Conservation (phyloP, 495 filamentous ascomycete species). For the Penicillium crystallinum region DNA sequence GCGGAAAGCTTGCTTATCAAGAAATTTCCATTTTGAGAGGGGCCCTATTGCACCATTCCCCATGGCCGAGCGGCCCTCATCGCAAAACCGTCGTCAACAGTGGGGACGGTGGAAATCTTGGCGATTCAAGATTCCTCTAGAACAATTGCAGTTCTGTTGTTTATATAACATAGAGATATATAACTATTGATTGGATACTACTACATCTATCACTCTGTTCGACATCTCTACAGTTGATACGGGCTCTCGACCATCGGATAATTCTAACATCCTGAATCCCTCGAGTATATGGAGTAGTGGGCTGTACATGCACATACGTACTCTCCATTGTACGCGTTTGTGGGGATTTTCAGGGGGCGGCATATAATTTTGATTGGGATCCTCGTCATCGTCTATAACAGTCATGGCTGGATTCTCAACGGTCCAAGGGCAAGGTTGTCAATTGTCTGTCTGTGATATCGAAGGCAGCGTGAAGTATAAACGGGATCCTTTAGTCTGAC, state of each 20-base stretch:
- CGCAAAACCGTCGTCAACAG: constrained; percentile 24
- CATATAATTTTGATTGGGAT: constrained; percentile 6
- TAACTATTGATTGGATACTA: no score
- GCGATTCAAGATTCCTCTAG: constrained; percentile 5
- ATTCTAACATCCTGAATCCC: not conserved
- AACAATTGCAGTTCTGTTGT: no score
- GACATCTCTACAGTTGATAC: no score
- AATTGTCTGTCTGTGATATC: no score
- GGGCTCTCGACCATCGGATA: no score
- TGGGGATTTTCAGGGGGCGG: constrained; percentile 25
- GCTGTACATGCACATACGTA: not conserved
- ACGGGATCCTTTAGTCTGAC: no score
- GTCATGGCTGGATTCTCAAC: not conserved
- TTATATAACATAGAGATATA: no score
- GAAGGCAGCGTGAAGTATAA: no score
- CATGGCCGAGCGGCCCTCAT: not conserved
- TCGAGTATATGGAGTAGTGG: not conserved
- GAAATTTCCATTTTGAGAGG: constrained; percentile 2
- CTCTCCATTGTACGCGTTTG: not conserved
- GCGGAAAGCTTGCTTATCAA: constrained; percentile 1
- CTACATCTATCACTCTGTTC: no score
- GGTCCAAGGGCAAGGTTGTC: not conserved
- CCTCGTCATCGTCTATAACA: not conserved
- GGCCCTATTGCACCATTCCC: not conserved
- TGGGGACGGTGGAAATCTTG: constrained; percentile 21